Evolutionary conservation across 257 asterid genomes (phyloP), one percentile per base, ranked within the genome.

Genomic region (Paulownia fortunei): DNA sequence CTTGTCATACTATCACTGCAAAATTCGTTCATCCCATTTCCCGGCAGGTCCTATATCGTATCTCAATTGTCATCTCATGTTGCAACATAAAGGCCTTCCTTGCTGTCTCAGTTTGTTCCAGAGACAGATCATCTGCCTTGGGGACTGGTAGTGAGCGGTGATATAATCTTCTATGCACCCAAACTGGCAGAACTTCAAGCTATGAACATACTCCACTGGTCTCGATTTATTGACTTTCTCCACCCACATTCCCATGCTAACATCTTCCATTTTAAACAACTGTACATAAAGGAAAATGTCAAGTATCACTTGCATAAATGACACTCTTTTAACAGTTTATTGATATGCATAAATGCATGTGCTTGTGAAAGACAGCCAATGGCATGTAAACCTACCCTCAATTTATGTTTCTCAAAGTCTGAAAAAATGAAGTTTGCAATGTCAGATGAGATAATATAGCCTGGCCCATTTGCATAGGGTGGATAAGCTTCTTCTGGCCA

Each of bases 191-290:
- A 88, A 94, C 72, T 87, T 88, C 84, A 87, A 84, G 92, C 94
- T 94, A 76, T 94, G 97, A 11, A 87, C 84, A 62, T 90, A 94
- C 62, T 89, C 87, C 19, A 94, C 97, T 0, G 87, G 82, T 52
- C 24, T 88, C 27, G 94, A 44, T 44, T 81, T 74, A 30, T 92
- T 90, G 62, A 85, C 78, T 65, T 89, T 84, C 85, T 87, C 88
- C 18, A 94, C 96, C 98, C 98, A 94, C 87, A 89, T 85, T 52
- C 97, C 98, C 94, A 94, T 88, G 82, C 98, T 92, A 46, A 94
- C 98, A 19, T 94, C 98, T 82, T 94, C 98, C 98, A 94, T 94
- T 84, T 94, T 94, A 77, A 94, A 94, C 82, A 92, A 74, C 98
- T 94, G 94, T 68, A 39, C 6, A 76, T 37, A 30, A 52, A 34